phyloP scores from a whole-genome alignment of 208 protist species.

The Leptomonas seymouri region DNA sequence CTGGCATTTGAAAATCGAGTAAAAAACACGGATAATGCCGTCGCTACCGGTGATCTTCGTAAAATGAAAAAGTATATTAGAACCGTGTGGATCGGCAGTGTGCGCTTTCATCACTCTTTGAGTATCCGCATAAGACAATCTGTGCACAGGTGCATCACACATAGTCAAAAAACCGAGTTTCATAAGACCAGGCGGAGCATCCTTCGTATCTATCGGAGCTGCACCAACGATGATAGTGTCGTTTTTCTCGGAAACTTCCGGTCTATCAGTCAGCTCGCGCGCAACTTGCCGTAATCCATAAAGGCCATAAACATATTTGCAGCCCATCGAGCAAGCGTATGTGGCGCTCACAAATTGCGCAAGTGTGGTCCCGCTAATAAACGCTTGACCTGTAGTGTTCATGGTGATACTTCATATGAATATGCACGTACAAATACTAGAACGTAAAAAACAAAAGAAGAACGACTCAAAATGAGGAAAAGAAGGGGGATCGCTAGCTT shows the following conservation, averaged over 20 bases:
- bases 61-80: constrained; percentile 34
- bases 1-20: constrained; percentile 11
- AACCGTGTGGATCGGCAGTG: neutral
- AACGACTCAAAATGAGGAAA: too few species aligned
- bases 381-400: constrained; percentile 31
- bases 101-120: constrained; percentile 15
- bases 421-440: neutral
- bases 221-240: constrained; percentile 46
- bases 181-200: neutral
- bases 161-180: constrained; percentile 45
- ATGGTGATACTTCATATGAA: neutral
- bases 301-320: constrained; percentile 38
- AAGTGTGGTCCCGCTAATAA: constrained; percentile 51
- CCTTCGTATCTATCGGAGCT: constrained; percentile 1
- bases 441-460: neutral
- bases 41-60: constrained; percentile 13
- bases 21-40: constrained; percentile 16
- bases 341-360: constrained; percentile 51
- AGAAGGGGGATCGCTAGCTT: too few species aligned
- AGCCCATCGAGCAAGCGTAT: constrained; percentile 9
- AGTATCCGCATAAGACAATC: constrained; percentile 58
- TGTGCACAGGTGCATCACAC: constrained; percentile 52
- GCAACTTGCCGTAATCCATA: constrained; percentile 43
- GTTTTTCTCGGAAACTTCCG: constrained; percentile 20
- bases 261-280: constrained; percentile 40